Conservation (phyloP, 129 eudicot species). For the Flaveria robusta region DNA sequence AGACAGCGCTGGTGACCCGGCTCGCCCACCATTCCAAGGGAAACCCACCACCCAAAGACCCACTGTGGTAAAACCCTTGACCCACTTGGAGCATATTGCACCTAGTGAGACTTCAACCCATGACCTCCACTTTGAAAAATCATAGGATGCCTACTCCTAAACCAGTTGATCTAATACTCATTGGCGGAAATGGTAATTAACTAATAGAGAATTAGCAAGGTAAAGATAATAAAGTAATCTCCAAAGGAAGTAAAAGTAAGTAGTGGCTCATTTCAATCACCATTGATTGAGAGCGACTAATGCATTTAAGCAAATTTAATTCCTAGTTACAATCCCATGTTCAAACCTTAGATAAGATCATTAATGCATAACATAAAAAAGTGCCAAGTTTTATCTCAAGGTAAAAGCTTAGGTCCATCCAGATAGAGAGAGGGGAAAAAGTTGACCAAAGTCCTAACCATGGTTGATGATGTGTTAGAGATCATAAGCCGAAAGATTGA, state of each 20-base stretch:
- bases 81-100: too few relatives aligned
- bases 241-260: constrained; percentile 34
- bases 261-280: constrained; percentile 44
- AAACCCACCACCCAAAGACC: too few relatives aligned
- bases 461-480: constrained; percentile 77
- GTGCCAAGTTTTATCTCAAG: constrained; percentile 43
- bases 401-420: not conserved
- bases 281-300: constrained; percentile 41
- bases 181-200: not conserved
- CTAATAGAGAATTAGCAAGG: constrained; percentile 25
- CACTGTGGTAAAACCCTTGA: too few relatives aligned
- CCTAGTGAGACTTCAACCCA: too few relatives aligned
- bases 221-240: constrained; percentile 27
- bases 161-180: too few relatives aligned
- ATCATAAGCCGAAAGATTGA: constrained; percentile 58
- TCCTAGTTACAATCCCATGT: constrained; percentile 57
- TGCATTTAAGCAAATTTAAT: constrained; percentile 41
- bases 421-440: constrained; percentile 24
- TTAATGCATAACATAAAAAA: constrained; percentile 40
- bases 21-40: too few relatives aligned
- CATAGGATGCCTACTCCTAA: too few relatives aligned
- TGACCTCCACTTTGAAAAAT: too few relatives aligned
- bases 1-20: too few relatives aligned
- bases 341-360: constrained; percentile 40
- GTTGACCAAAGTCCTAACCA: constrained; percentile 88